phyloP scores from a whole-genome alignment of 495 filamentous ascomycete genomes.

The Hypoxylon crocopeplum region DNA sequence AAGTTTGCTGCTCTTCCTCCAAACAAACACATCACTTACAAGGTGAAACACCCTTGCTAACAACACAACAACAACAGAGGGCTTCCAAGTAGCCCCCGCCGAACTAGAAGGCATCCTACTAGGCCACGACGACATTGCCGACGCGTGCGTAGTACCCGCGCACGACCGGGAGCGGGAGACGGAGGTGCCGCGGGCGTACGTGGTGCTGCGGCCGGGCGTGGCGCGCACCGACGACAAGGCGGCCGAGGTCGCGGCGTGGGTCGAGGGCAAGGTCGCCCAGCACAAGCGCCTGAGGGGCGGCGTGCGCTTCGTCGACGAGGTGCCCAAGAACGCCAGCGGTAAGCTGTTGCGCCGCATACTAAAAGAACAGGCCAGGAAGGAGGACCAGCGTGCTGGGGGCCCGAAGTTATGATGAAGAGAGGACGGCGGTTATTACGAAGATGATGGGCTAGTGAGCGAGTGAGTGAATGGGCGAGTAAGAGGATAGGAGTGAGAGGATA shows the following conservation, averaged over 20 bases:
- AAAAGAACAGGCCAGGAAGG: too few species aligned
- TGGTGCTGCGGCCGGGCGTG: constrained; percentile 68
- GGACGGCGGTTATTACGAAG: not conserved
- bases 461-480: too few species aligned
- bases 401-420: constrained; percentile 31
- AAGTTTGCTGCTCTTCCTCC: constrained; percentile 21
- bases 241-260: constrained; percentile 64
- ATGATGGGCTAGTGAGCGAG: not conserved
- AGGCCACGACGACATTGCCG: constrained; percentile 73
- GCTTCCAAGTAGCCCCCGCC: constrained; percentile 87
- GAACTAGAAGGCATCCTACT: constrained; percentile 84
- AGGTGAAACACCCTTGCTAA: too few species aligned
- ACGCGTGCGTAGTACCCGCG: constrained; percentile 87
- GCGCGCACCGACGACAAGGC: constrained; percentile 58
- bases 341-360: too few species aligned
- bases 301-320: too few species aligned
- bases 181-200: constrained; percentile 84
- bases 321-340: too few species aligned
- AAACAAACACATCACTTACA: not conserved
- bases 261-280: too few species aligned
- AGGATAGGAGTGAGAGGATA: too few species aligned
- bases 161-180: constrained; percentile 71
- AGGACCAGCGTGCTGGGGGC: constrained; percentile 34
- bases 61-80: constrained; percentile 50
- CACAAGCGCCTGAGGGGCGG: too few species aligned